Percentiles rank a stretch among this genome's conserved stretches.
Conservation (phyloP, 352 stramenopile genomes). For the Phytophthora pini region DNA sequence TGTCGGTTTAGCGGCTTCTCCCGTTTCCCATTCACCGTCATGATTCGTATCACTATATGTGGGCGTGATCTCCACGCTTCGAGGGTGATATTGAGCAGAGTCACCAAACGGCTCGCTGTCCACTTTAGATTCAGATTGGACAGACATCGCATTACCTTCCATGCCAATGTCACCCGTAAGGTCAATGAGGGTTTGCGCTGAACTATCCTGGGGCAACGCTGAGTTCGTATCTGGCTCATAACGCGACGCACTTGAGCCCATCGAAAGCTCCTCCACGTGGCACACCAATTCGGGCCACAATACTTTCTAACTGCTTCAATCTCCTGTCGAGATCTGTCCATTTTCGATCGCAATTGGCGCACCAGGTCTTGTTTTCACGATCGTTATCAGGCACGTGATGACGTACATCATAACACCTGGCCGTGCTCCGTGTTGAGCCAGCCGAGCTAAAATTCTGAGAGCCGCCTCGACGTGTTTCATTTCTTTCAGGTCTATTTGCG, state of each 20-base stretch:
- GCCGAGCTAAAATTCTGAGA: not conserved
- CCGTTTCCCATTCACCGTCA: not conserved
- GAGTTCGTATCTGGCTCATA: slow-evolving; percentile 1
- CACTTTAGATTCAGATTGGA: slow-evolving; percentile 4
- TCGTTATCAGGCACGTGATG: not conserved
- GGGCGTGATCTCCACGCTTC: slow-evolving; percentile 26
- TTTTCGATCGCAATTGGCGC: slow-evolving; percentile 24
- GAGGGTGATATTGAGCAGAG: not conserved
- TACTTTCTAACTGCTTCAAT: slow-evolving; percentile 23
- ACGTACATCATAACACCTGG: slow-evolving; percentile 14
- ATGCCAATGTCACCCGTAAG: slow-evolving; percentile 27
- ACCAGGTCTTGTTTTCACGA: not conserved
- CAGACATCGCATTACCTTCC: not conserved
- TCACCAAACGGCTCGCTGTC: not conserved
- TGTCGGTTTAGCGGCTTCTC: not conserved
- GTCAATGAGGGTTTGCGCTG: slow-evolving; percentile 18
- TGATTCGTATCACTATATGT: slow-evolving; percentile 21
- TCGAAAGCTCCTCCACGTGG: not conserved
- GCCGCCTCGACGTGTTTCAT: not conserved
- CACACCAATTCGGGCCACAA: slow-evolving; percentile 23
- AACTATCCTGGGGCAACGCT: not conserved
- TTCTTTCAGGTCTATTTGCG: slow-evolving; percentile 4
- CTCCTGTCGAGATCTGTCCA: slow-evolving; percentile 21
- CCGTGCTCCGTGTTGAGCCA: not conserved
- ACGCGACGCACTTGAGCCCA: not conserved